These are phyloP conservation scores for Geranium rotundifolium DNA, from an alignment of 345 rosid genomes.

Conservation along the genomic window DNA sequence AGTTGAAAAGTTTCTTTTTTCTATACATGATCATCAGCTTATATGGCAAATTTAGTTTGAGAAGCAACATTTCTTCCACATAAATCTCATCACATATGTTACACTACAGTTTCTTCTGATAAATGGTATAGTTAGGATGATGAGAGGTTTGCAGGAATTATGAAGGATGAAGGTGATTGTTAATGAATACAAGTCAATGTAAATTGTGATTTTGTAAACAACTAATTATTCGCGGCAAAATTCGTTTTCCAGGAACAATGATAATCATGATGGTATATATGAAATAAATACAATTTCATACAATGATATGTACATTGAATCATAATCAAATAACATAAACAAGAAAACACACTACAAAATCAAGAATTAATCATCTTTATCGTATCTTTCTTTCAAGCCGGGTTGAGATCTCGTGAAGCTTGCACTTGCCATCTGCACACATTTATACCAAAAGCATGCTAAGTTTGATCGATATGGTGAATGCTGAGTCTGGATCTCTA, in stretches of 20 bases:
- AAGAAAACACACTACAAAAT: conserved; percentile 21
- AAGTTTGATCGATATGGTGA: too few relatives aligned
- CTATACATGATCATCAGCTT: too few relatives aligned
- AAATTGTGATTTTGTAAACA: too few relatives aligned
- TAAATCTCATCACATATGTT: background rate
- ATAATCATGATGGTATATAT: background rate
- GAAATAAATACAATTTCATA: conserved; percentile 35
- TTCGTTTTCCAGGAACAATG: background rate
- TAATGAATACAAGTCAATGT: background rate
- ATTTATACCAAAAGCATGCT: background rate
- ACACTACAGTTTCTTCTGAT: background rate
- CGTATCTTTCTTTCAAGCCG: conserved; percentile 23
- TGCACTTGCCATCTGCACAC: conserved; percentile 81
- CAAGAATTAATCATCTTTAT: conserved; percentile 6
- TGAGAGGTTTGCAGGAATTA: too few relatives aligned
- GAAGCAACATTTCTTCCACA: too few relatives aligned
- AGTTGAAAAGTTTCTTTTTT: too few relatives aligned
- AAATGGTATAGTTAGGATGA: background rate
- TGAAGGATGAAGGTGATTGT: background rate
- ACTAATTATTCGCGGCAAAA: too few relatives aligned
- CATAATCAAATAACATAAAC: conserved; percentile 29
- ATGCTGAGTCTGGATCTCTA: too few relatives aligned
- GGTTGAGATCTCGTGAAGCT: conserved; percentile 48
- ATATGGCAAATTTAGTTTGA: too few relatives aligned
- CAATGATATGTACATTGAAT: conserved; percentile 60